These are phyloP conservation scores for Suillus tomentosus DNA, from an alignment of 768 basidiomycete species.

Conservation along the genomic window DNA sequence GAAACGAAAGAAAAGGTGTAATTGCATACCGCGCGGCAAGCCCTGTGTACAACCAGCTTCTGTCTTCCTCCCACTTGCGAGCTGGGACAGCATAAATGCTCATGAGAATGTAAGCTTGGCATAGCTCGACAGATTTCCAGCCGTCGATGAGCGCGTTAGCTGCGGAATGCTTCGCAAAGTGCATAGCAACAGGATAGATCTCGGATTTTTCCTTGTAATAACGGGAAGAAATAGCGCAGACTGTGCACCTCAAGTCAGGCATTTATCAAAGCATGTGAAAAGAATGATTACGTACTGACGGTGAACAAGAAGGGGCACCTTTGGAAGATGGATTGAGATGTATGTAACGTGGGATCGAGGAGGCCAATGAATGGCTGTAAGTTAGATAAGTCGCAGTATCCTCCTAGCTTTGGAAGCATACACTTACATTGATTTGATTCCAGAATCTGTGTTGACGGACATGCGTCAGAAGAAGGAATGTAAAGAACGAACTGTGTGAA, in stretches of 20 bases:
- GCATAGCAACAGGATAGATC: slow-evolving; percentile 87
- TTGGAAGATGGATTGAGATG: slow-evolving; percentile 73
- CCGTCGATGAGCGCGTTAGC: slow-evolving; percentile 80
- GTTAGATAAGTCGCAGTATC: slow-evolving; percentile 11
- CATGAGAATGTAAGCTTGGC: slow-evolving; percentile 91
- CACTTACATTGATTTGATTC: slow-evolving; percentile 63
- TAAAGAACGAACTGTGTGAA: slow-evolving; percentile 12
- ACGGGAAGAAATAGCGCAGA: slow-evolving; percentile 85
- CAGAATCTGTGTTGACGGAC: slow-evolving; percentile 55
- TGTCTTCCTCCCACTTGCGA: slow-evolving; percentile 85
- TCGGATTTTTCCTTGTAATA: slow-evolving; percentile 80
- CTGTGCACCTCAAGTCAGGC: slow-evolving; percentile 34
- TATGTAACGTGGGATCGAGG: slow-evolving; percentile 81
- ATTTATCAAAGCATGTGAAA: neutral
- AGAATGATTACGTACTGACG: slow-evolving; percentile 55
- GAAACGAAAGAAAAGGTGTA: neutral
- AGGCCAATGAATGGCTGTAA: slow-evolving; percentile 65
- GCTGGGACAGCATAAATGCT: slow-evolving; percentile 80
- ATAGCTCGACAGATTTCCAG: slow-evolving; percentile 84
- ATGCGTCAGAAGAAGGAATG: slow-evolving; percentile 10
- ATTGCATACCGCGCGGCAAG: slow-evolving; percentile 69
- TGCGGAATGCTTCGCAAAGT: slow-evolving; percentile 82
- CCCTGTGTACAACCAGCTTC: slow-evolving; percentile 88
- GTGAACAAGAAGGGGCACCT: slow-evolving; percentile 91
- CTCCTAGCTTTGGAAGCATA: neutral